Evolutionary conservation across 2,329 filamentous ascomycete genomes (phyloP), one percentile per base, ranked within the genome.

Genomic region (Domatiomyces globalis): DNA sequence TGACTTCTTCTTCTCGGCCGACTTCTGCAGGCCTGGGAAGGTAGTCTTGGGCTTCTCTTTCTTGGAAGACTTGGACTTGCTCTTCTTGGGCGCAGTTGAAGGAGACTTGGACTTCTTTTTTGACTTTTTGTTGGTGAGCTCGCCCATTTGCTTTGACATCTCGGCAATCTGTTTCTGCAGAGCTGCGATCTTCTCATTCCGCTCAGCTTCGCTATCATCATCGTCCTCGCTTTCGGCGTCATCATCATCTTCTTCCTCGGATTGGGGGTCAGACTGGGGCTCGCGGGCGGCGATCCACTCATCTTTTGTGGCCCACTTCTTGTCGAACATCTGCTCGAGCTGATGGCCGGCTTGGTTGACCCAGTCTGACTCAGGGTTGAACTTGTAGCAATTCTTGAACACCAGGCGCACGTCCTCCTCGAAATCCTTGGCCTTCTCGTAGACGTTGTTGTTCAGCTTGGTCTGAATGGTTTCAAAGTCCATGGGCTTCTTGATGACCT

Each of bases 401-500:
- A 96, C 89, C 51, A 88, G 77, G 47, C 81, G 78, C 50, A 95
- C 79, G 62, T 94, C 89, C 53, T 77, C 77, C 63, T 94, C 85
- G 60, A 96, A 87, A 45, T 95, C 89, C 66, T 87, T 88, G 1
- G 86, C 76, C 51, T 77, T 87, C 58, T 80, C 77, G 63, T 96
- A 96, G 51, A 87, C 79, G 22, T 88, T 87, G 10, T 74, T 74
- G 59, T 83, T 80, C 43, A 95, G 74, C 68, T 94, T 94, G 43
- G 76, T 75, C 36, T 78, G 74, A 63, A 95, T 84, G n/a, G 87
- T 95, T 15, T 77, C 75, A 48, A 95, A 74, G 66, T 98, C 90
- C 90, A 96, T 98, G 0, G 92, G 92, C 65, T 89, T 87, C 73
- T 95, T 96, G 70, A 98, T 88, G 55, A 96, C 74, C 62, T 84